Percentiles rank a stretch among this genome's conserved stretches.
These are phyloP conservation scores for Epichloe bromicola DNA, from an alignment of 2,329 filamentous ascomycete species.

Conservation along the genomic window DNA sequence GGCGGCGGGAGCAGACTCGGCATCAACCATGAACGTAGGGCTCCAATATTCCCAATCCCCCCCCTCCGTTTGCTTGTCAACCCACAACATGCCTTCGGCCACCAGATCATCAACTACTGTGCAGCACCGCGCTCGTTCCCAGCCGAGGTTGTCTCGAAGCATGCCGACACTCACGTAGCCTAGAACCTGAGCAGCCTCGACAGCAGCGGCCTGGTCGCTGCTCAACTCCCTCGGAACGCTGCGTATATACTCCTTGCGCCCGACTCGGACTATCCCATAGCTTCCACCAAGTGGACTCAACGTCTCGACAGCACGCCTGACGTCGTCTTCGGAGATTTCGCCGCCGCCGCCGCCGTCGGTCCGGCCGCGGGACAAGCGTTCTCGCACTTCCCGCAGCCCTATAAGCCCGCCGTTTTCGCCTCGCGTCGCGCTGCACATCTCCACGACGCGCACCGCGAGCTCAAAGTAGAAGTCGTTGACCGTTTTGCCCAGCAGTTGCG, in stretches of 20 bases:
- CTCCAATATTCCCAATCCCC: constrained; percentile 89
- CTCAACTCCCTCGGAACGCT: constrained; percentile 93
- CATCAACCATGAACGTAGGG: constrained; percentile 55
- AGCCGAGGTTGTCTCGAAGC: constrained; percentile 73
- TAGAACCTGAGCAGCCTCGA: constrained; percentile 81
- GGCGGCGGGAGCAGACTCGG: constrained; percentile 9
- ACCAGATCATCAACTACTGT: constrained; percentile 87
- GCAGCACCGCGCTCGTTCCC: constrained; percentile 72
- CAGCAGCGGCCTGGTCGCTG: constrained; percentile 79
- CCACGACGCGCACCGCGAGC: constrained; percentile 87
- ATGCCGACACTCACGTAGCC: constrained; percentile 86
- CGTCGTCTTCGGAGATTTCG: constrained; percentile 78
- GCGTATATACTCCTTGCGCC: constrained; percentile 74
- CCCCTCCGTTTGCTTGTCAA: constrained; percentile 64
- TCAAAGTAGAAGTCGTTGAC: constrained; percentile 99
- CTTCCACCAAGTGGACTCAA: constrained; percentile 78
- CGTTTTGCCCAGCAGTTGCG: constrained; percentile 76
- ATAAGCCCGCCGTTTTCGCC: constrained; percentile 89
- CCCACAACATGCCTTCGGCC: constrained; percentile 82
- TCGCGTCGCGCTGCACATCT: constrained; percentile 76
- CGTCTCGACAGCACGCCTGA: constrained; percentile 76
- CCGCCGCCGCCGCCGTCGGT: constrained; percentile 46
- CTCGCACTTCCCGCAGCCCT: constrained; percentile 66
- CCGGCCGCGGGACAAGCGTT: constrained; percentile 58
- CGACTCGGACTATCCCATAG: constrained; percentile 74